Evolutionary conservation across 75 land plant genomes (phyloP).

Genomic region (Pinus taeda): DNA sequence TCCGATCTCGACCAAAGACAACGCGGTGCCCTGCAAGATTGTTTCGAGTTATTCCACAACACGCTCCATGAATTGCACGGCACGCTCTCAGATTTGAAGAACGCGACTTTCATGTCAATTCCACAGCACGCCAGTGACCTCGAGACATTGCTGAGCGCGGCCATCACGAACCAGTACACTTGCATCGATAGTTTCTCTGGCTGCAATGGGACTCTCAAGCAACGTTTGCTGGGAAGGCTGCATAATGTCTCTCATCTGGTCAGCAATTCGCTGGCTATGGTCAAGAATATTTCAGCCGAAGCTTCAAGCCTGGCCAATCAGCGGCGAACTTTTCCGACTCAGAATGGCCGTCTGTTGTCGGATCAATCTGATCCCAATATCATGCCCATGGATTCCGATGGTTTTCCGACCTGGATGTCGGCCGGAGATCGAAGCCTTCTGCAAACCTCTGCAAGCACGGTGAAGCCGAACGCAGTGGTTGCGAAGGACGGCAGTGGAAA

Average conservation of each 20-base stretch:
- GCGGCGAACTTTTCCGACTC: too few relatives aligned
- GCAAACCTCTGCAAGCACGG: not conserved
- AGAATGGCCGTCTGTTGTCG: not conserved
- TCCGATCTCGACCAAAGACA: conserved; percentile 13
- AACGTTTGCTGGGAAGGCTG: not conserved
- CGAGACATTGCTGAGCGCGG: conserved; percentile 10
- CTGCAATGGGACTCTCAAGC: not conserved
- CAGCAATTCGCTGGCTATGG: not conserved
- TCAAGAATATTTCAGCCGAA: not conserved
- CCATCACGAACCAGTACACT: too few relatives aligned
- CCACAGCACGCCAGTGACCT: not conserved
- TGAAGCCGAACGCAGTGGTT: too few relatives aligned
- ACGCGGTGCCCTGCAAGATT: conserved; percentile 39
- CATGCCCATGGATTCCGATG: too few relatives aligned
- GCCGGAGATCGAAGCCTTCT: conserved; percentile 6
- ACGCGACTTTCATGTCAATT: too few relatives aligned
- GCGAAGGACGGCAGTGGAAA: conserved; percentile 8
- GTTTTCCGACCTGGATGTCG: conserved; percentile 14
- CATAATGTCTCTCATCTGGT: too few relatives aligned
- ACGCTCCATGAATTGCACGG: too few relatives aligned
- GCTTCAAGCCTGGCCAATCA: too few relatives aligned
- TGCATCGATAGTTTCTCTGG: conserved; percentile 14
- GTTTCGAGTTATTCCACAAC: not conserved
- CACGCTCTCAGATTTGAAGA: too few relatives aligned
- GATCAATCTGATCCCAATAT: not conserved